Evolutionary conservation across 1,284 basidiomycete genomes (phyloP).

Genomic region (Marasmius tenuissimus): DNA sequence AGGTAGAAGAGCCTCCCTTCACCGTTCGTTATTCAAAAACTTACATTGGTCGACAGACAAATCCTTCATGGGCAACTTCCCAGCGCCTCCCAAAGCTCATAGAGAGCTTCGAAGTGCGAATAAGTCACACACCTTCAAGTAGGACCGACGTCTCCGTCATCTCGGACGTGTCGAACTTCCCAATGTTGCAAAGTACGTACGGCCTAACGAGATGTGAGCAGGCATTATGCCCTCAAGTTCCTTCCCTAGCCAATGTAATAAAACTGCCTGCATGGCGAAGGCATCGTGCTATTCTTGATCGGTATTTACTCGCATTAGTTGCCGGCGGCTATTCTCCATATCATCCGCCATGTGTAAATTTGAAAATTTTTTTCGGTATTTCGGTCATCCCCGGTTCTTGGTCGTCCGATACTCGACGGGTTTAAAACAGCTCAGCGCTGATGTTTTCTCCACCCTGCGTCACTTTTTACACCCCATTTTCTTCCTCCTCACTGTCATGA

Average conservation of each 20-base stretch:
- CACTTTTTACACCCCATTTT: not conserved
- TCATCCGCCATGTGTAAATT: too few relatives aligned
- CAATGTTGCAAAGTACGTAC: not conserved
- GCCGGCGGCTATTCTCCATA: too few relatives aligned
- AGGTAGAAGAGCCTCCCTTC: conserved; percentile 41
- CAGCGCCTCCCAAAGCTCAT: conserved; percentile 64
- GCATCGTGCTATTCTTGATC: too few relatives aligned
- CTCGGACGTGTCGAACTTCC: not conserved
- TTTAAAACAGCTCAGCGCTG: not conserved
- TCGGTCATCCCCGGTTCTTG: not conserved
- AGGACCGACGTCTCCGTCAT: not conserved
- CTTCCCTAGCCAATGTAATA: not conserved
- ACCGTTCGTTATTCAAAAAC: not conserved
- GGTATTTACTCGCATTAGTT: too few relatives aligned
- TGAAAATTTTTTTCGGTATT: too few relatives aligned
- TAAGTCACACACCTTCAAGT: conserved; percentile 69
- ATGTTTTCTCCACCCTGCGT: not conserved
- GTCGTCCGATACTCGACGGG: not conserved
- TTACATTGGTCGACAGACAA: conserved; percentile 27
- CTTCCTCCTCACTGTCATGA: not conserved
- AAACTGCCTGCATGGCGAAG: not conserved
- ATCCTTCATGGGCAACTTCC: conserved; percentile 58
- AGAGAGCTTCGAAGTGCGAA: conserved; percentile 71
- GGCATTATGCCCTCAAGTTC: not conserved
- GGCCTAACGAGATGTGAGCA: not conserved